A percentile compares a stretch with the other conserved stretches of the same genome.
These are phyloP conservation scores for Lithocarpus polystachyus DNA, from an alignment of 306 rosid genomes.

Conservation along the genomic window DNA sequence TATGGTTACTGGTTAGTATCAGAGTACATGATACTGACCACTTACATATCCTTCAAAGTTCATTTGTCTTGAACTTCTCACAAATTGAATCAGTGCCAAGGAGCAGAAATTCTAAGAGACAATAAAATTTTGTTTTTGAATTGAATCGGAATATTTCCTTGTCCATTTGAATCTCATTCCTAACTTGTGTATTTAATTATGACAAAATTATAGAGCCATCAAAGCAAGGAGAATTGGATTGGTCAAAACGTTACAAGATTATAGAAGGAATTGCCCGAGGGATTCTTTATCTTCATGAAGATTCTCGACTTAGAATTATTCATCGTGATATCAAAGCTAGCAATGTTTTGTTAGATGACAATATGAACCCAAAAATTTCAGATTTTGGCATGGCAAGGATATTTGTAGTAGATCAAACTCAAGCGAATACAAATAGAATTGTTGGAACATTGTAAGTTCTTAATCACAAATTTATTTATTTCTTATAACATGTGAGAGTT, in stretches of 20 bases:
- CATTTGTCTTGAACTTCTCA: background rate
- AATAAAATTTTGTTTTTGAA: no score
- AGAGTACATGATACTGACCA: background rate
- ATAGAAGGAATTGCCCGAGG: conserved; percentile 43
- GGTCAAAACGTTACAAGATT: conserved; percentile 38
- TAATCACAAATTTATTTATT: no score
- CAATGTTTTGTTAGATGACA: conserved; percentile 31
- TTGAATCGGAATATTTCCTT: background rate
- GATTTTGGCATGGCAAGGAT: conserved; percentile 51
- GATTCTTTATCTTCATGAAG: conserved; percentile 42
- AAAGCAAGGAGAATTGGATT: conserved; percentile 22
- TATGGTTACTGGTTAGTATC: background rate
- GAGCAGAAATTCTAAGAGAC: background rate
- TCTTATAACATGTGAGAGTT: background rate
- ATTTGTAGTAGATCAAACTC: conserved; percentile 22
- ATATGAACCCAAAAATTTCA: conserved; percentile 41
- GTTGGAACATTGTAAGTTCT: conserved; percentile 51
- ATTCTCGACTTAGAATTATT: conserved; percentile 44
- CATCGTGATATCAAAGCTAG: conserved; percentile 46
- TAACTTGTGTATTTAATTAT: background rate
- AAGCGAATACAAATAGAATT: conserved; percentile 25
- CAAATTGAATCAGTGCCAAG: background rate
- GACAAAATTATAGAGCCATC: conserved; percentile 20
- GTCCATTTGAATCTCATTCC: background rate
- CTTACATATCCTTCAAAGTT: background rate